A percentile compares a stretch with the other conserved stretches of the same genome.
phyloP scores from a whole-genome alignment of 1,139 yeast genomes.

The Geotrichum klebahnii region DNA sequence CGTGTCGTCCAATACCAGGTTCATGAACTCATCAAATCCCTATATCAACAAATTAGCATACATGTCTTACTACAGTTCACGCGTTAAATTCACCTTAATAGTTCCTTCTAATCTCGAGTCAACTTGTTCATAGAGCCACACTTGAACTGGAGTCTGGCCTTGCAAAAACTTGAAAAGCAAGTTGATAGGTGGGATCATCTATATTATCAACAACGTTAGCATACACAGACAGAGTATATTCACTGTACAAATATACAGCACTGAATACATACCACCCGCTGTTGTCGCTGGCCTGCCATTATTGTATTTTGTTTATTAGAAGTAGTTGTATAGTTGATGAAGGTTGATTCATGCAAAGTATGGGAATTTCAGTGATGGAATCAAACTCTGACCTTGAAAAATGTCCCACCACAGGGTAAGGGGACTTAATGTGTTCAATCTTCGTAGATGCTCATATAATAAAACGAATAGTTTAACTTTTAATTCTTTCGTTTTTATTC shows the following conservation, averaged over 20 bases:
- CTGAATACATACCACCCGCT: constrained; percentile 39
- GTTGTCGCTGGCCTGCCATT: constrained; percentile 38
- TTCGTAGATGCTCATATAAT: too few relatives aligned
- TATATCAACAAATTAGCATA: constrained; percentile 26
- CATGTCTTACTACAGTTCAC: background rate
- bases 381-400: too few relatives aligned
- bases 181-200: constrained; percentile 50
- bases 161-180: constrained; percentile 83
- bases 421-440: too few relatives aligned
- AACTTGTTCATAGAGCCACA: constrained; percentile 66
- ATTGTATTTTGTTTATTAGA: constrained; percentile 6
- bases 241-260: background rate
- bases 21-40: constrained; percentile 98
- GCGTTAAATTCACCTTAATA: constrained; percentile 43
- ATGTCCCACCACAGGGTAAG: too few relatives aligned
- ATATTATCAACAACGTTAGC: constrained; percentile 20
- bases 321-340: background rate
- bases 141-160: constrained; percentile 78
- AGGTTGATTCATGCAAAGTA: background rate
- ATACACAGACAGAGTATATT: background rate
- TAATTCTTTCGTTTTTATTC: too few relatives aligned
- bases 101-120: constrained; percentile 75
- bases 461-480: too few relatives aligned
- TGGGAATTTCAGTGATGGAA: background rate
- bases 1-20: constrained; percentile 88